Percentiles rank a stretch among this genome's conserved stretches.
These are phyloP conservation scores for Fraxinus xanthoxyloides DNA, from an alignment of 305 asterid genomes.

Conservation along the genomic window DNA sequence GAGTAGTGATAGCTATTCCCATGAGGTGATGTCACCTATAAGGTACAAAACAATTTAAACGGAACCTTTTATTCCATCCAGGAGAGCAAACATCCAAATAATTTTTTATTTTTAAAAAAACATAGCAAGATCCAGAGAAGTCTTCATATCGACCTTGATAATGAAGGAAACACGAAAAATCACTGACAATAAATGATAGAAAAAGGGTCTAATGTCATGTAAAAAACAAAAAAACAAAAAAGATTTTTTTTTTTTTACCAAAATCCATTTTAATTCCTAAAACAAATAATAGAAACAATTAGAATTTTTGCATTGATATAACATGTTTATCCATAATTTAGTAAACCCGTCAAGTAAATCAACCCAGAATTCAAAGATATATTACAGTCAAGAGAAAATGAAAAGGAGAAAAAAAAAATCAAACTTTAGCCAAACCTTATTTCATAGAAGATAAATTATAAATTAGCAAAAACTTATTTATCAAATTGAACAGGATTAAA, in stretches of 20 bases:
- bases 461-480: neutral
- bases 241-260: neutral
- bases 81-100: neutral
- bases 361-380: neutral
- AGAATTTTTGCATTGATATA: neutral
- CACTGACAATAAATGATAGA: neutral
- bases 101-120: neutral
- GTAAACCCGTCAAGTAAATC: neutral
- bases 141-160: neutral
- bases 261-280: neutral
- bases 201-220: neutral
- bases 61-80: neutral
- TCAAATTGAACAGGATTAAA: neutral
- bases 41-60: neutral
- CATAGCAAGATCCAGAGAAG: neutral
- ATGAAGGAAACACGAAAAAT: neutral
- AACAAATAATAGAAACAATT: neutral
- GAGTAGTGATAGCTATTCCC: conserved; percentile 67
- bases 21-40: conserved; percentile 69
- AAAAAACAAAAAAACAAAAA: neutral
- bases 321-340: neutral
- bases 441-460: neutral
- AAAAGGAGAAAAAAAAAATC: too few species aligned
- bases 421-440: neutral
- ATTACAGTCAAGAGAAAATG: neutral